Base-by-base conservation (phyloP, 768 basidiomycete genomes). In the Mycena capillaripes region DNA sequence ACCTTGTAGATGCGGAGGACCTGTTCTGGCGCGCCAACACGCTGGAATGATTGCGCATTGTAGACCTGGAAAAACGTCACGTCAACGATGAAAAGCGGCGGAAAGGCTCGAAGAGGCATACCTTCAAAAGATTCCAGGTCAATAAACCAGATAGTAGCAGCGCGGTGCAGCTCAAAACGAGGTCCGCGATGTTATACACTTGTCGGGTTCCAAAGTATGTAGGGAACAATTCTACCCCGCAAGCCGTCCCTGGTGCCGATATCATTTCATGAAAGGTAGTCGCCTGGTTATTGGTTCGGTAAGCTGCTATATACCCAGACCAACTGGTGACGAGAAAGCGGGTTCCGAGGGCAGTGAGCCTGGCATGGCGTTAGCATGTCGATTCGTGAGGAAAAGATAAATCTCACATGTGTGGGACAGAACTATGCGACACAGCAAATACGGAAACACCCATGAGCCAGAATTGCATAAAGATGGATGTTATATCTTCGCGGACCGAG, bases 381-480 rank as follows among this genome's bases (percentile, higher is more conserved):
- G 38, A 16, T 61, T 32, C 32, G 1, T 46, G n/a, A 38, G 19
- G 19, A 17, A 46, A 14, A 11, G 40, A 19, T 59, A 30, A 66
- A 42, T 76, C 86, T 65, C 72, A 89, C 89, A 86, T 78, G 75
- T 91, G 90, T 21, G 90, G 88, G 3, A 89, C 84, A 1, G 89
- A 90, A 67, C 89, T 86, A 42, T 83, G 83, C 21, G 86, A 70
- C 67, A 90, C 84, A 2, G 86, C 87, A 32, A 86, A 77, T n/a
- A 86, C 71, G n/a, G 88, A 87, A 32, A 90, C 84, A 0, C 80
- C 82, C 29, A 90, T 81, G 8, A 91, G 81, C 88, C 89, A 91
- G 75, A 89, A 86, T 71, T 91, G 89, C 1, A 88, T 78, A 42
- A 83, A 78, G 25, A 90, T 79, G 71, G 86, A 82, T 2, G 86